Evolutionary conservation across 257 asterid species (phyloP).

Genomic region (Paraleonurus japonicus): DNA sequence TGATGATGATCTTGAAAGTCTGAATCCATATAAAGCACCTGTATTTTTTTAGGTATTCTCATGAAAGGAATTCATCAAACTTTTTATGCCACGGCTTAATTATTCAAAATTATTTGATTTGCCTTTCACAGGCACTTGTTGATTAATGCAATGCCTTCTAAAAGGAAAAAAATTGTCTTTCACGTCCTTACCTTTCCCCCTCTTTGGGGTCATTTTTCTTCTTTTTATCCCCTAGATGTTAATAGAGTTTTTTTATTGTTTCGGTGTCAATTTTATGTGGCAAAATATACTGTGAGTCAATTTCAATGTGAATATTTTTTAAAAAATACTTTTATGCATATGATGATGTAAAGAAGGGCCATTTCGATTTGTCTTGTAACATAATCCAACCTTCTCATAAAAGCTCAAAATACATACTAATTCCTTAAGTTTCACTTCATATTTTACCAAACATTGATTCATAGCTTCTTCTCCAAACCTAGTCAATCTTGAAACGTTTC

Average conservation of each 20-base stretch:
- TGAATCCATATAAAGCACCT: constrained; percentile 2
- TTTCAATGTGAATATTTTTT: too few relatives aligned
- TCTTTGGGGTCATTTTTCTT: too few relatives aligned
- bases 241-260: too few relatives aligned
- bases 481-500: neutral
- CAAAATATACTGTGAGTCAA: too few relatives aligned
- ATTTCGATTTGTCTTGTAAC: too few relatives aligned
- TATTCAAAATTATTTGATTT: neutral
- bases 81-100: neutral
- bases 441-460: neutral
- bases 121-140: too few relatives aligned
- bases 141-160: too few relatives aligned
- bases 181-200: neutral
- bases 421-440: neutral
- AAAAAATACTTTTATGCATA: too few relatives aligned
- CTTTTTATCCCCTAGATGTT: too few relatives aligned
- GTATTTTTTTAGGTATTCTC: neutral
- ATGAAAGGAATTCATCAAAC: constrained; percentile 19
- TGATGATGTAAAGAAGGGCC: too few relatives aligned
- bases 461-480: neutral
- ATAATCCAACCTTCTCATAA: neutral
- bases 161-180: too few relatives aligned
- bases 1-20: constrained; percentile 15
- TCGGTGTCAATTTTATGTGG: too few relatives aligned
- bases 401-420: neutral